Conservation (phyloP, 768 basidiomycete genomes). For the Peribolospora kevripleyi region DNA sequence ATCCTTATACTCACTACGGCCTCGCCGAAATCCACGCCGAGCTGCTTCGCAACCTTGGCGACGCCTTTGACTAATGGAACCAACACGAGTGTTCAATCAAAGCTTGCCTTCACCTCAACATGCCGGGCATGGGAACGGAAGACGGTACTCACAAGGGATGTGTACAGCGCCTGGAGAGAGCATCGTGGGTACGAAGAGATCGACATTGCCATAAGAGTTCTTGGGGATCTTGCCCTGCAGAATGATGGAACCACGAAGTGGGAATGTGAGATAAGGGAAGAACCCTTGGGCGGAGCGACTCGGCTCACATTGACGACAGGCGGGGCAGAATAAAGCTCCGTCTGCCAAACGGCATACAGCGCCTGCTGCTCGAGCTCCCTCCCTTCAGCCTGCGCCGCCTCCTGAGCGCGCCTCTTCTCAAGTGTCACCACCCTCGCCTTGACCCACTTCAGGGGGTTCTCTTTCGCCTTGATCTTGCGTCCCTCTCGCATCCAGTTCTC, state of each 20-base stretch:
- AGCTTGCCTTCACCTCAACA: not conserved
- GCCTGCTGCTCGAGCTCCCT: constrained; percentile 52
- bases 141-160: constrained; percentile 50
- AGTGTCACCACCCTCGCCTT: constrained; percentile 67
- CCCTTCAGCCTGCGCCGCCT: constrained; percentile 29
- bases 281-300: not conserved
- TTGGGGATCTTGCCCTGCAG: constrained; percentile 69
- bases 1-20: constrained; percentile 48
- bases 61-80: constrained; percentile 44
- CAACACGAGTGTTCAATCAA: not conserved
- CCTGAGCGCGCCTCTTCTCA: constrained; percentile 45
- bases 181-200: constrained; percentile 87
- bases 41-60: constrained; percentile 61
- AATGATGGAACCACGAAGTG: not conserved
- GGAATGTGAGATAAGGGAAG: not conserved
- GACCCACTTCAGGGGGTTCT: constrained; percentile 70
- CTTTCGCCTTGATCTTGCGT: constrained; percentile 40
- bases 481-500: constrained; percentile 92
- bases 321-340: constrained; percentile 49
- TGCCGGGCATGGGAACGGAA: not conserved
- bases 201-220: constrained; percentile 91
- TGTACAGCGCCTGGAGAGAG: constrained; percentile 65
- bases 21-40: constrained; percentile 77
- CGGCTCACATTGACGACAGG: constrained; percentile 57
- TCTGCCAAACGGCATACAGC: constrained; percentile 62